Evolutionary conservation across 139 green algal species (phyloP).

Genomic region (Bryopsis sp.): DNA sequence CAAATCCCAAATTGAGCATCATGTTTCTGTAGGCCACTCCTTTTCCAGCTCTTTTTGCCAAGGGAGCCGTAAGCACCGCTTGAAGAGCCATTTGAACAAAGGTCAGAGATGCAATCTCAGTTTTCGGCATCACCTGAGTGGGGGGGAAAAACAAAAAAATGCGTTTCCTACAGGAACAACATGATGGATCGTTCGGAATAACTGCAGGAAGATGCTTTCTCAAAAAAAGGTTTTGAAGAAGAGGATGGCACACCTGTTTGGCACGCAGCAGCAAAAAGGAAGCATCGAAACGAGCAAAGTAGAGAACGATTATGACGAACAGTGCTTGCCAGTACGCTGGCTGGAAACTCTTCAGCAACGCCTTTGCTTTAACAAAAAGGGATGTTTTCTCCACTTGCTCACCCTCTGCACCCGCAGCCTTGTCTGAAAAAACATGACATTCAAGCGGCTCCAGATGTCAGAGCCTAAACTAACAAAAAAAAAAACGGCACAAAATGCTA

Average conservation of each 20-base stretch:
- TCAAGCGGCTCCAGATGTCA: too few species aligned
- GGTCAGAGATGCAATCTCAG: constrained; percentile 52
- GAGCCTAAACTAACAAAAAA: too few species aligned
- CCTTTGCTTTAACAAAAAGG: constrained; percentile 32
- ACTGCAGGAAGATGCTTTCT: too few species aligned
- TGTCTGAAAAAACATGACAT: background rate
- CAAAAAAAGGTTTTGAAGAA: too few species aligned
- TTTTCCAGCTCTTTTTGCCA: constrained; percentile 39
- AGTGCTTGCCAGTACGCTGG: constrained; percentile 76
- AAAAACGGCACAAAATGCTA: too few species aligned
- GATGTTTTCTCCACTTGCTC: background rate
- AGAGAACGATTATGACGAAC: constrained; percentile 54
- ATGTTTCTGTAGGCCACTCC: constrained; percentile 45
- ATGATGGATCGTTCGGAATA: background rate
- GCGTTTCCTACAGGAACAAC: constrained; percentile 4
- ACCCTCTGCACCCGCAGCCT: background rate
- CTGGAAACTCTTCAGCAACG: constrained; percentile 44
- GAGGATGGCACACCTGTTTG: constrained; percentile 54
- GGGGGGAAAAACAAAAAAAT: background rate
- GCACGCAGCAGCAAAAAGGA: constrained; percentile 66
- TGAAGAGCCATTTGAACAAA: constrained; percentile 53
- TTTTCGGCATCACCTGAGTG: constrained; percentile 54
- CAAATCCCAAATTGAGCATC: constrained; percentile 53
- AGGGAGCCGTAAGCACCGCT: constrained; percentile 52
- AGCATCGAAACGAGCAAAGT: constrained; percentile 75